Conservation (phyloP, 164 flowering plant species). For the Warburgia ugandensis region DNA sequence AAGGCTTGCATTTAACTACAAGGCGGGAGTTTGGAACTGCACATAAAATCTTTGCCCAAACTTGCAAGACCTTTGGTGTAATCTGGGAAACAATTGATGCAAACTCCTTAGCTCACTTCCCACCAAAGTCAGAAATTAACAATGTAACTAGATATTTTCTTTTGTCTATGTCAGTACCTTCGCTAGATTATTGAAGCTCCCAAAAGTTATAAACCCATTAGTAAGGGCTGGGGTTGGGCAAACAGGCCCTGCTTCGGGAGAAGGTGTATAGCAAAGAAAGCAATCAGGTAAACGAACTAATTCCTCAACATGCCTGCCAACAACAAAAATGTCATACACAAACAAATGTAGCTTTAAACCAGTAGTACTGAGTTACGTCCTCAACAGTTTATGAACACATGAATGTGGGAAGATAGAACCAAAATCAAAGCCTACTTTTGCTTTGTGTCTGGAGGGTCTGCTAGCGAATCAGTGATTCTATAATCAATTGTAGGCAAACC, state of each 20-base stretch:
- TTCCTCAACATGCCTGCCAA: slow-evolving; percentile 94
- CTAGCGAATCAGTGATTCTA: slow-evolving; percentile 79
- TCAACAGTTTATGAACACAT: too few species aligned
- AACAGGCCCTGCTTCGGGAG: slow-evolving; percentile 93
- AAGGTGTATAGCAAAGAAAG: slow-evolving; percentile 92
- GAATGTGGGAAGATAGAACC: not conserved
- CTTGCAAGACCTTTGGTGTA: slow-evolving; percentile 91
- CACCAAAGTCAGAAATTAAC: too few species aligned
- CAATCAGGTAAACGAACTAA: slow-evolving; percentile 76
- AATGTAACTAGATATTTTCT: too few species aligned
- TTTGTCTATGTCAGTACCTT: too few species aligned
- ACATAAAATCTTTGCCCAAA: slow-evolving; percentile 92
- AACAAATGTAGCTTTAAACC: too few species aligned
- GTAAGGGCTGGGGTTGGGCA: slow-evolving; percentile 81
- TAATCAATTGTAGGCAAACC: slow-evolving; percentile 94
- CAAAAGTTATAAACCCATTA: slow-evolving; percentile 94
- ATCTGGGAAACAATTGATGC: slow-evolving; percentile 39
- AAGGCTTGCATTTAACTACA: slow-evolving; percentile 95
- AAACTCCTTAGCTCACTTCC: not conserved
- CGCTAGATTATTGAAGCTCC: slow-evolving; percentile 96
- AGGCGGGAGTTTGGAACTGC: slow-evolving; percentile 97
- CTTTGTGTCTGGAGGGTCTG: slow-evolving; percentile 71
- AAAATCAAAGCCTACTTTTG: slow-evolving; percentile 60
- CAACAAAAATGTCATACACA: too few species aligned
- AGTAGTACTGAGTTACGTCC: too few species aligned